phyloP scores from a whole-genome alignment of 2,329 filamentous ascomycete genomes.

The Venturia effusa region DNA sequence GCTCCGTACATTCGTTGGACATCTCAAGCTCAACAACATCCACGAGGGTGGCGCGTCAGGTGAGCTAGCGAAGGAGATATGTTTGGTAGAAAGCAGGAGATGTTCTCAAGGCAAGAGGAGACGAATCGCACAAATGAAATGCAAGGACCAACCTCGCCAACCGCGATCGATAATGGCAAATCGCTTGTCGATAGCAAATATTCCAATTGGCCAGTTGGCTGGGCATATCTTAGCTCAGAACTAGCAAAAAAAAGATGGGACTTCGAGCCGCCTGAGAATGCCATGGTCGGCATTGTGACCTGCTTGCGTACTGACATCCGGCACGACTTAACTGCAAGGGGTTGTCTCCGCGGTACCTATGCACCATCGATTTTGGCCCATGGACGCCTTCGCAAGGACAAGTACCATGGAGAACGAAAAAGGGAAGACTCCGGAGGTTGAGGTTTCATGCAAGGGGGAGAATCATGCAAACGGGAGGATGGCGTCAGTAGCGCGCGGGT shows the following conservation, averaged over 20 bases:
- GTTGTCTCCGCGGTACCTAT: not conserved
- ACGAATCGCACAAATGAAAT: not conserved
- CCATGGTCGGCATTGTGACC: not conserved
- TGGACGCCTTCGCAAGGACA: too few species aligned
- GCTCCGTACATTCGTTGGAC: not conserved
- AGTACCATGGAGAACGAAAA: too few species aligned
- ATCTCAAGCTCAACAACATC: not conserved
- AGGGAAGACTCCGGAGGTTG: not conserved
- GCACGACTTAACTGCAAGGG: not conserved
- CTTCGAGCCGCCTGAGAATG: not conserved
- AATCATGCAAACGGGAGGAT: too few species aligned
- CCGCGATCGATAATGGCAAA: not conserved
- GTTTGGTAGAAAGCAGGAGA: not conserved
- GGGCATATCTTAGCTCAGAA: not conserved
- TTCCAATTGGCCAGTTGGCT: not conserved
- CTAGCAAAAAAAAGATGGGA: not conserved
- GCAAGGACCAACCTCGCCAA: not conserved
- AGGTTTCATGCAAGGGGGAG: too few species aligned
- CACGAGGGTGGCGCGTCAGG: not conserved
- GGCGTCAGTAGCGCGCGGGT: not conserved
- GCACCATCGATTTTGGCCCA: not conserved
- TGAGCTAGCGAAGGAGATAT: not conserved
- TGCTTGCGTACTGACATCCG: not conserved
- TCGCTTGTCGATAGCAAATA: not conserved
- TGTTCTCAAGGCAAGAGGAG: not conserved